phyloP scores from a whole-genome alignment of 2,329 filamentous ascomycete genomes.

The Venturia nashicola region DNA sequence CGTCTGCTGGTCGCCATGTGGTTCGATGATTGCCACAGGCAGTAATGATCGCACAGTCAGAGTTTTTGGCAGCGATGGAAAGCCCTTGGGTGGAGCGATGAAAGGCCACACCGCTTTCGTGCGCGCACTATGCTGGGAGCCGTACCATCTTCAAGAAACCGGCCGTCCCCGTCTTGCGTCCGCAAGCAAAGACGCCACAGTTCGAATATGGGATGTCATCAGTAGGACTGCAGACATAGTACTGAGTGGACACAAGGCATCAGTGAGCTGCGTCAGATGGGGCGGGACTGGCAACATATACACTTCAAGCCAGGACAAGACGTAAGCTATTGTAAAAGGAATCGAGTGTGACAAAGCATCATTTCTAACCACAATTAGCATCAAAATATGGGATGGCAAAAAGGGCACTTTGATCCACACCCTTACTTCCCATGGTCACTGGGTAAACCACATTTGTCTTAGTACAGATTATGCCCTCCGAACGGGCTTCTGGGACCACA shows the following conservation, averaged over 20 bases:
- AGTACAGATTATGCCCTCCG: constrained; percentile 85
- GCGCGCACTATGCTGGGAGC: constrained; percentile 81
- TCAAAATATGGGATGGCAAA: constrained; percentile 78
- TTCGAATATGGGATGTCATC: constrained; percentile 76
- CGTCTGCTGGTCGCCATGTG: constrained; percentile 79
- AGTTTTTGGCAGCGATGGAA: constrained; percentile 77
- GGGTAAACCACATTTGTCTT: constrained; percentile 89
- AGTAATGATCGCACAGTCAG: constrained; percentile 89
- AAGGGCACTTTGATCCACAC: constrained; percentile 72
- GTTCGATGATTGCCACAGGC: constrained; percentile 68
- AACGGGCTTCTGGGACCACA: constrained; percentile 79
- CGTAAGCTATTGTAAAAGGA: constrained; percentile 18
- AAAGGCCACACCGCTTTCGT: constrained; percentile 87
- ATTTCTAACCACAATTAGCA: constrained; percentile 15
- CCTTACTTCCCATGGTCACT: constrained; percentile 73
- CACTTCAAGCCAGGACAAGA: constrained; percentile 70
- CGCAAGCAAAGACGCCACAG: constrained; percentile 78
- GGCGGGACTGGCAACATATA: constrained; percentile 60
- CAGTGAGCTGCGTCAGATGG: constrained; percentile 86
- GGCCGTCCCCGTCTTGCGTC: constrained; percentile 73
- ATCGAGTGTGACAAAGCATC: not conserved
- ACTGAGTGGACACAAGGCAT: constrained; percentile 77
- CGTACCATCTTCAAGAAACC: constrained; percentile 67
- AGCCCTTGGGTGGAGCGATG: constrained; percentile 56
- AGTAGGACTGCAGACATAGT: constrained; percentile 69